Base-by-base conservation (phyloP, 2,329 filamentous ascomycete species). In the Aspergillus versicolor region DNA sequence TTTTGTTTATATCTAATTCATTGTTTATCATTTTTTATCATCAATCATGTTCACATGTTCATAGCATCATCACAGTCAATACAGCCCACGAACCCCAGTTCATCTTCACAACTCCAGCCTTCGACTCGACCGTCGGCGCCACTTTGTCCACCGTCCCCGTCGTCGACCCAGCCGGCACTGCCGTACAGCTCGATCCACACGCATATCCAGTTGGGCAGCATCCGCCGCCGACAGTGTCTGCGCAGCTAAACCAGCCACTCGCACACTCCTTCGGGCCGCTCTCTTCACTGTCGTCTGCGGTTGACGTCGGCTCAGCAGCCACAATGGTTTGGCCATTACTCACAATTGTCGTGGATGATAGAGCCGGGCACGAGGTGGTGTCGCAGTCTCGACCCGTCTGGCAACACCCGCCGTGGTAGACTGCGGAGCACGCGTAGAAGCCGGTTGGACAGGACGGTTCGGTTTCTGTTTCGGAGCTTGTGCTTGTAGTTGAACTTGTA, bases 371-470 rank as follows among this genome's bases (percentile, higher is more conserved):
- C 6, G 88, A 90, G 0, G 89, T 90, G 0, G 87, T 88, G 58
- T 88, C 84, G 75, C 93, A 97, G 75, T 96, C 84, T 19, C 92
- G 85, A 2, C 91, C 92, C 0, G 91, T 92, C 56, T 89, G 89
- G 76, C 93, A 97, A 77, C 93, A 97, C 19, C 91, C 91, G 13
- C 90, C 91, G 2, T 83, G 79, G 58, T 92, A 91, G 58, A 87
- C 86, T 2, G 93, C 93, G 2, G 88, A 84, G 74, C 93, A 97
- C 50, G 91, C 88, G 73, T 97, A 97, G 79, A 92, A 97, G 2
- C 92, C 92, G 0, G 88, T 92, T 0, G 93, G 93, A 66, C 93
- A 97, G 65, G 82, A 68, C 8, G 72, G 67, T 34, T 61, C 79
- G 32, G 73, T 67, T 51, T 61, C 79, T 30, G 73, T 67, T 51